phyloP scores from a whole-genome alignment of 2,329 filamentous ascomycete species.

The Metarhizium robertsii region DNA sequence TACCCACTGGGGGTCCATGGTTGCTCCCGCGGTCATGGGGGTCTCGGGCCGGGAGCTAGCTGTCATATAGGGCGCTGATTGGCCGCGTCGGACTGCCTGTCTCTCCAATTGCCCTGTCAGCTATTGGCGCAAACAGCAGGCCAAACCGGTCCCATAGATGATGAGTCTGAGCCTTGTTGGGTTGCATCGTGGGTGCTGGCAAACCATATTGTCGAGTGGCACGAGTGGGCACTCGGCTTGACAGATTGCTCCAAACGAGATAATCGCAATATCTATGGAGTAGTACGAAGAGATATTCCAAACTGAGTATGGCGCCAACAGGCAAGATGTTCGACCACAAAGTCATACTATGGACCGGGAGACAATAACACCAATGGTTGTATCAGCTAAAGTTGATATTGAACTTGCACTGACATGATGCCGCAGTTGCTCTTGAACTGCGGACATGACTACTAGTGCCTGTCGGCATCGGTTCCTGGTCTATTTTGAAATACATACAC shows the following conservation, averaged over 20 bases:
- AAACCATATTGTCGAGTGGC: neutral
- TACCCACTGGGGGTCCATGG: neutral
- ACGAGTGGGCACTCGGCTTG: neutral
- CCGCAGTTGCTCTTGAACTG: too few species aligned
- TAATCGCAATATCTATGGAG: neutral
- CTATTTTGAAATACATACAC: too few species aligned
- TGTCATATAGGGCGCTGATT: neutral
- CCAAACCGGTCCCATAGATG: neutral
- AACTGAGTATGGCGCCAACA: neutral
- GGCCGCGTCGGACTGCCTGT: conserved; percentile 3
- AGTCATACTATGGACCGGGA: too few species aligned
- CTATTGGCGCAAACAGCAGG: neutral
- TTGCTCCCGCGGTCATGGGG: neutral
- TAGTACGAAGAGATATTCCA: neutral
- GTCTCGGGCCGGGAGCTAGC: conserved; percentile 2
- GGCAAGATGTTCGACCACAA: neutral
- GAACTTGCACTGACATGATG: too few species aligned
- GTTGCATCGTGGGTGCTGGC: neutral
- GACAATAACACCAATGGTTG: too few species aligned
- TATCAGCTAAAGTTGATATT: too few species aligned
- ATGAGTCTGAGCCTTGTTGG: neutral
- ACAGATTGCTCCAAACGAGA: neutral
- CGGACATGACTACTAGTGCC: too few species aligned
- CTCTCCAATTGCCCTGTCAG: neutral
- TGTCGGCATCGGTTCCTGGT: too few species aligned